phyloP scores from a whole-genome alignment of 768 basidiomycete genomes.

The Boletus speciosus region DNA sequence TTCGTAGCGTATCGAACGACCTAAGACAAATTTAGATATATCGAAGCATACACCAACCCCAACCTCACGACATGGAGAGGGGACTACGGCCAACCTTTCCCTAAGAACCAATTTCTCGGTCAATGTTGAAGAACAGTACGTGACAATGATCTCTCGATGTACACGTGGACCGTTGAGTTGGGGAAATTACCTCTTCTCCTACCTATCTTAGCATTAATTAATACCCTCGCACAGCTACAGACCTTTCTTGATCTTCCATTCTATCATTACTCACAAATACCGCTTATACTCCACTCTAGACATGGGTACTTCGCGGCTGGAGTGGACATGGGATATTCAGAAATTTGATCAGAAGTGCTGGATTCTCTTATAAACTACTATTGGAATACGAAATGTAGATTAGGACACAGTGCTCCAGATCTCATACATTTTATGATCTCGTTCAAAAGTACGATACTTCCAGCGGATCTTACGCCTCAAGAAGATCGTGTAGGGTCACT shows the following conservation, averaged over 20 bases:
- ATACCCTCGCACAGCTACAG: background rate
- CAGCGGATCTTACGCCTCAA: background rate
- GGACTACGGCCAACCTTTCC: slow-evolving; percentile 45
- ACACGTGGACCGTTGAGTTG: background rate
- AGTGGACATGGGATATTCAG: background rate
- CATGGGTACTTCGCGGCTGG: no score
- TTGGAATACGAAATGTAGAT: background rate
- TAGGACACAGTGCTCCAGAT: background rate
- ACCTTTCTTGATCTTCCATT: background rate
- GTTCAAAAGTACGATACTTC: background rate
- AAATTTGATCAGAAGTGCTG: background rate
- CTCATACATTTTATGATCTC: background rate
- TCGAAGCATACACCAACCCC: slow-evolving; percentile 69
- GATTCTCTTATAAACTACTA: background rate
- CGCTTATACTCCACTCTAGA: background rate
- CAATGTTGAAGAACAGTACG: slow-evolving; percentile 33
- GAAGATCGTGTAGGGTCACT: slow-evolving; percentile 3
- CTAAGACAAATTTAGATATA: slow-evolving; percentile 39
- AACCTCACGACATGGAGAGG: slow-evolving; percentile 41
- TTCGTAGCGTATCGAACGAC: background rate
- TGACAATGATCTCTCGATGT: background rate
- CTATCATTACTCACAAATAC: background rate
- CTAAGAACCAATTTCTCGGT: slow-evolving; percentile 48
- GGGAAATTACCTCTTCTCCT: background rate
- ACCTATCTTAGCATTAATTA: background rate